Conservation (phyloP, 805 yeast genomes). For the Candida manassasensis region DNA sequence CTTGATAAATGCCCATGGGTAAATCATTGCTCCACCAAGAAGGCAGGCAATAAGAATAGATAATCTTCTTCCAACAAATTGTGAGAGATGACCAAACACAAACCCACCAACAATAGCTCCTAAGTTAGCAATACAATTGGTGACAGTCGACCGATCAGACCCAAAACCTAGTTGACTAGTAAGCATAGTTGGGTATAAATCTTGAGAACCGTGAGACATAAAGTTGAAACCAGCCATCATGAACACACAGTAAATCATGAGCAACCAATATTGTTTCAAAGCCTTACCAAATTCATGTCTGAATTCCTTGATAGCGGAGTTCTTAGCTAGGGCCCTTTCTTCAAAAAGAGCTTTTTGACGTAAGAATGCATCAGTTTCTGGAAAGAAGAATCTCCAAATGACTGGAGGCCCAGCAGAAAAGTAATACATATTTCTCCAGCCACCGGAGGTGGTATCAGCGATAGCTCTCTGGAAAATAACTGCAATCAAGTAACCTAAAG, state of each 20-base stretch:
- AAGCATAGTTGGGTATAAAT: slow-evolving; percentile 62
- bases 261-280: slow-evolving; percentile 25
- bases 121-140: slow-evolving; percentile 57
- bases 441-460: slow-evolving; percentile 39
- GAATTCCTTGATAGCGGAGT: slow-evolving; percentile 10
- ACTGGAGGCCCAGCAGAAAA: slow-evolving; percentile 66
- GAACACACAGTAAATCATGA: slow-evolving; percentile 27
- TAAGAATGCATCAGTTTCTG: slow-evolving; percentile 55
- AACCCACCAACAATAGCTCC: slow-evolving; percentile 70
- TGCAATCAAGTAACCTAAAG: slow-evolving; percentile 63
- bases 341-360: slow-evolving; percentile 12
- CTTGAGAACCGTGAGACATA: slow-evolving; percentile 73
- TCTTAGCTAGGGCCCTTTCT: slow-evolving; percentile 9
- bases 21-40: slow-evolving; percentile 55
- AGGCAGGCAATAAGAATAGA: slow-evolving; percentile 48
- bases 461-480: slow-evolving; percentile 64
- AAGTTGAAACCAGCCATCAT: slow-evolving; percentile 68
- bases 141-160: slow-evolving; percentile 48
- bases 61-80: slow-evolving; percentile 57
- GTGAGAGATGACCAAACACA: slow-evolving; percentile 53
- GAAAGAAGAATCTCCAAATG: slow-evolving; percentile 53
- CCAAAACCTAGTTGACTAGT: slow-evolving; percentile 46
- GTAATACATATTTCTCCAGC: slow-evolving; percentile 74
- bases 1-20: slow-evolving; percentile 52
- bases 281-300: slow-evolving; percentile 10